phyloP scores from a whole-genome alignment of 2,329 filamentous ascomycete species.

The Colletotrichum sp. region DNA sequence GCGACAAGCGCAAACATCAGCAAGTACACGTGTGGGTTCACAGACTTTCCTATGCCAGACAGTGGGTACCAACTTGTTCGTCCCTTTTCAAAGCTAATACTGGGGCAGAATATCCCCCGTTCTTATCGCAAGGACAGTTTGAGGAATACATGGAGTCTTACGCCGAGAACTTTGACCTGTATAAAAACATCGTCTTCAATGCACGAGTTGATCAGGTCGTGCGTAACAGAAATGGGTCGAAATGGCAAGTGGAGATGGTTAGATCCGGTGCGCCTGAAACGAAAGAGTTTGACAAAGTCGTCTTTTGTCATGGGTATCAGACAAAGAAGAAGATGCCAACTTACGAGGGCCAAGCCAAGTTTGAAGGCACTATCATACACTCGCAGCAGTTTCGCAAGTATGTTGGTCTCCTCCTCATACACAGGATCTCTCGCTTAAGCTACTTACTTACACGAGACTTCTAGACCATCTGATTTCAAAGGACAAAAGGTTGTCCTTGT shows the following conservation, averaged over 20 bases:
- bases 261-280: slow-evolving; percentile 25
- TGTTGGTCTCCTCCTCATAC: background rate
- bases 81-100: background rate
- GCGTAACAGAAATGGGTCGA: slow-evolving; percentile 30
- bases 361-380: slow-evolving; percentile 44
- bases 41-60: slow-evolving; percentile 48
- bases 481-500: slow-evolving; percentile 48
- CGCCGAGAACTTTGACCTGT: slow-evolving; percentile 41
- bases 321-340: slow-evolving; percentile 38
- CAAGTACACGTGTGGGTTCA: slow-evolving; percentile 43
- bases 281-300: slow-evolving; percentile 41
- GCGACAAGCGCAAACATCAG: slow-evolving; percentile 38
- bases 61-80: slow-evolving; percentile 21
- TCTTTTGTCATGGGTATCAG: slow-evolving; percentile 39
- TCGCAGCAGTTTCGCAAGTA: slow-evolving; percentile 39
- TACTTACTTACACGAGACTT: rapidly evolving
- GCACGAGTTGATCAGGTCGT: slow-evolving; percentile 32
- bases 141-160: slow-evolving; percentile 46
- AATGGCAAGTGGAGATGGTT: slow-evolving; percentile 36
- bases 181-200: slow-evolving; percentile 36
- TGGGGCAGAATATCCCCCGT: slow-evolving; percentile 29
- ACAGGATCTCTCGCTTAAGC: rapidly evolving
- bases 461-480: slow-evolving; percentile 37
- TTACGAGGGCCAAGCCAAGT: slow-evolving; percentile 39
- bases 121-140: slow-evolving; percentile 28